Conservation (phyloP, 306 rosid genomes). For the Mimosa bimucronata region DNA sequence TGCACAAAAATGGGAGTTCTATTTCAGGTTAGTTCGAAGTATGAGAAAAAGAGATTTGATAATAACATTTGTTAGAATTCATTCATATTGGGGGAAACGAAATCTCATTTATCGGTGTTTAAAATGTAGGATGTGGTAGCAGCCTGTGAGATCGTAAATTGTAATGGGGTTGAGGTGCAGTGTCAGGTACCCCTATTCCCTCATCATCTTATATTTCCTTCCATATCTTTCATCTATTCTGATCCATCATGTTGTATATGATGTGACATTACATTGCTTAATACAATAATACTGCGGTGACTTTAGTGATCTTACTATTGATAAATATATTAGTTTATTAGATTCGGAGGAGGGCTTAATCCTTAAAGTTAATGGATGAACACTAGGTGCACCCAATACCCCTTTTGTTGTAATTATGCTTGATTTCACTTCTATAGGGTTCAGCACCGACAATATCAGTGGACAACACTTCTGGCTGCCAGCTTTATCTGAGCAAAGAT, state of each 20-base stretch:
- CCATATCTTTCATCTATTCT: conserved; percentile 11
- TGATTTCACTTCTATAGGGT: conserved; percentile 60
- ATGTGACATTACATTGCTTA: conserved; percentile 1
- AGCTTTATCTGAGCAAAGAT: conserved; percentile 83
- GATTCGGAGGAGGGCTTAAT: too few relatives aligned
- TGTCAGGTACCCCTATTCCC: conserved; percentile 54
- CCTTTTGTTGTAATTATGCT: conserved; percentile 21
- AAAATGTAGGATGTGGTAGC: conserved; percentile 73
- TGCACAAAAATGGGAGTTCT: conserved; percentile 90
- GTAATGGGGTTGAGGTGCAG: conserved; percentile 76
- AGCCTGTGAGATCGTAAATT: conserved; percentile 74
- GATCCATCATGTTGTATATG: neutral
- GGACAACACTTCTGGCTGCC: conserved; percentile 92
- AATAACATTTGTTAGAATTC: neutral
- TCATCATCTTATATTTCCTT: neutral
- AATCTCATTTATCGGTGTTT: conserved; percentile 13
- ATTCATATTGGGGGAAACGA: conserved; percentile 4
- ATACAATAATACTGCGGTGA: neutral
- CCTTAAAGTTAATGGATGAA: too few relatives aligned
- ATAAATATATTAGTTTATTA: neutral
- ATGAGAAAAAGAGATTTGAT: neutral
- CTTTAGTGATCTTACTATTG: neutral
- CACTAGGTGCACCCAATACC: too few relatives aligned
- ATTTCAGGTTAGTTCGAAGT: conserved; percentile 54
- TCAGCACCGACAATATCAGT: conserved; percentile 93